A percentile compares a stretch with the other conserved stretches of the same genome.
Conservation (phyloP, 495 filamentous ascomycete genomes). For the Podospora appendiculata region DNA sequence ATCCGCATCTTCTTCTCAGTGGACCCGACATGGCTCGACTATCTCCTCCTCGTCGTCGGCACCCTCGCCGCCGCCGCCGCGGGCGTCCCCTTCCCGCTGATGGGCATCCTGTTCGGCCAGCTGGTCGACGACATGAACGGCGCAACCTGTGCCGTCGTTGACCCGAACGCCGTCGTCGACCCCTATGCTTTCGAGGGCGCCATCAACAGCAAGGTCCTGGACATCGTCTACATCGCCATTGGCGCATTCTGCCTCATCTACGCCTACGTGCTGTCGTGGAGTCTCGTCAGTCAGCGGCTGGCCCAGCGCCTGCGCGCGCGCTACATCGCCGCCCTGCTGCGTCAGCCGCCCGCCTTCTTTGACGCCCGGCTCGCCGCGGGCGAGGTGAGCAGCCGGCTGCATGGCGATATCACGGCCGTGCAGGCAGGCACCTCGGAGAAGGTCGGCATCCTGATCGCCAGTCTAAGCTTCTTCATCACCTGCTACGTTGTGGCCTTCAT, state of each 20-base stretch:
- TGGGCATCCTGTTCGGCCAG: constrained; percentile 60
- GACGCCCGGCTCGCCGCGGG: constrained; percentile 43
- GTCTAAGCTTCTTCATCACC: constrained; percentile 52
- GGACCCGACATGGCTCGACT: constrained; percentile 34
- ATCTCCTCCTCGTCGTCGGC: constrained; percentile 39
- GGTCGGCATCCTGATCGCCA: constrained; percentile 51
- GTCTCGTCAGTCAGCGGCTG: constrained; percentile 50
- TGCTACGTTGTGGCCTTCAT: constrained; percentile 58
- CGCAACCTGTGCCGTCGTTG: constrained; percentile 36
- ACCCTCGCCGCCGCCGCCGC: constrained; percentile 49
- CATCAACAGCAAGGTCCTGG: constrained; percentile 51
- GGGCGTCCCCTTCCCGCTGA: constrained; percentile 58
- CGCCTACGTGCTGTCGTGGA: constrained; percentile 48
- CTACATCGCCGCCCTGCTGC: constrained; percentile 49
- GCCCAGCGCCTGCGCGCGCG: constrained; percentile 51
- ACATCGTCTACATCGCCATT: constrained; percentile 54
- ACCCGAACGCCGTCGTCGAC: constrained; percentile 10
- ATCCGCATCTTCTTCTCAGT: constrained; percentile 18
- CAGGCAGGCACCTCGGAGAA: constrained; percentile 59
- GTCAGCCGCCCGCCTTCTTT: constrained; percentile 55
- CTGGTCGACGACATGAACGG: constrained; percentile 57
- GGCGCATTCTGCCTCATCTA: constrained; percentile 55
- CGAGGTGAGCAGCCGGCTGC: constrained; percentile 53
- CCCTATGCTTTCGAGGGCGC: constrained; percentile 25
- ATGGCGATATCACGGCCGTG: constrained; percentile 51